Base-by-base conservation (phyloP, 805 yeast species). In the Candida verbasci region DNA sequence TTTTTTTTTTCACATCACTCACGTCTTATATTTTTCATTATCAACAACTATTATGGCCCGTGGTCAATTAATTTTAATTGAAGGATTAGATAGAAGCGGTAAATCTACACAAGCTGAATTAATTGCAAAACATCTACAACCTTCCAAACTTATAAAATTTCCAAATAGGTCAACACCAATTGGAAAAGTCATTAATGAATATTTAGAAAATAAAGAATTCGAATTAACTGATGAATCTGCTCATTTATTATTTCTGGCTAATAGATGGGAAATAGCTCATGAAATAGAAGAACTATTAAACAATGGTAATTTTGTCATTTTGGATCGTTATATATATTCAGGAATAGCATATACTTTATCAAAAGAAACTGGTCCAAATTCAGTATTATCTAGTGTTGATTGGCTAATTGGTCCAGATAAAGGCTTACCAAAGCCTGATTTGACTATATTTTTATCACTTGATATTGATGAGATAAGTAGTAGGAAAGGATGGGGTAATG, bases 31-130 rank as follows among this genome's bases (percentile, higher is more conserved):
- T n/a, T n/a, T n/a, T n/a, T n/a, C n/a, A n/a, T n/a, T n/a, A n/a
- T n/a, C n/a, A n/a, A n/a, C n/a, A n/a, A n/a, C n/a, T n/a, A n/a
- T n/a, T n/a, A n/a, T n/a, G n/a, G n/a, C n/a, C n/a, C n/a, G 96
- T 43, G 97, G 97, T 2, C 70, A 74, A 31, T 63, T 93, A 25
- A 81, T 93, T 16, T 73, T 87, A 1, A 70, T 93, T 2, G 99
- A 93, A 58, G 99, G 99, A 0, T 74, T 93, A 1, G 99, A 93
- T 52, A 65, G 99, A 34, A 82, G 97, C 0, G 99, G 99, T 0
- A 93, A 93, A 52, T 77, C 96, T 3, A 88, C 97, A 0, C 98
- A 93, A 54, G 65, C 67, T 1, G 51, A 61, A 4, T 71, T 71
- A 3, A 53, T 67, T 3, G 37, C 49, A 1, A 33, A 35, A 9